phyloP scores from a whole-genome alignment of 1,139 yeast genomes.

The Kluyveromyces marxianus region DNA sequence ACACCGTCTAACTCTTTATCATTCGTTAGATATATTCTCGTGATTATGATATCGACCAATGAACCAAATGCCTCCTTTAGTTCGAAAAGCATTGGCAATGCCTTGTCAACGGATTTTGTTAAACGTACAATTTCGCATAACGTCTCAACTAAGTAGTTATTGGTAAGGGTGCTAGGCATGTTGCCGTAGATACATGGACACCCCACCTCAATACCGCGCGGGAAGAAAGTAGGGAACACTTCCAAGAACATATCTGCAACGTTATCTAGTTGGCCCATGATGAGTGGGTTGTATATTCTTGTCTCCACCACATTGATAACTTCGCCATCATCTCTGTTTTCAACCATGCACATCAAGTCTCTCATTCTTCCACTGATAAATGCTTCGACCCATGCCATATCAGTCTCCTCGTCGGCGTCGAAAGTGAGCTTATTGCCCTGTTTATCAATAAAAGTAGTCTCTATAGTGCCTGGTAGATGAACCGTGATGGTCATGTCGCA shows the following conservation, averaged over 20 bases:
- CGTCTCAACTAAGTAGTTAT: slow-evolving; percentile 82
- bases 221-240: slow-evolving; percentile 55
- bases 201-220: slow-evolving; percentile 58
- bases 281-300: slow-evolving; percentile 59
- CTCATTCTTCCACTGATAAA: slow-evolving; percentile 74
- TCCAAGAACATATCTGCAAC: slow-evolving; percentile 34
- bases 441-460: slow-evolving; percentile 57
- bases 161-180: slow-evolving; percentile 48
- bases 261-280: slow-evolving; percentile 38
- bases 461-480: slow-evolving; percentile 71
- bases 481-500: slow-evolving; percentile 74
- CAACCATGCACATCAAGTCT: slow-evolving; percentile 63
- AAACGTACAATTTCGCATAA: slow-evolving; percentile 61
- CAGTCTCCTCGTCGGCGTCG: slow-evolving; percentile 29
- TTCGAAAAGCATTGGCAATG: slow-evolving; percentile 47
- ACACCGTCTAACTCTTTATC: slow-evolving; percentile 81
- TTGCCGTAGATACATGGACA: slow-evolving; percentile 43
- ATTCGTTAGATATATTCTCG: slow-evolving; percentile 48
- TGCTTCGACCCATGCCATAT: slow-evolving; percentile 70
- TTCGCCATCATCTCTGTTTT: slow-evolving; percentile 62
- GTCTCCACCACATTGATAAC: slow-evolving; percentile 54
- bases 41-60: slow-evolving; percentile 51
- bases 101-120: slow-evolving; percentile 62
- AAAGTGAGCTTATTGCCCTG: slow-evolving; percentile 39
- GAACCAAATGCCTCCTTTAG: slow-evolving; percentile 24